Percentiles rank a stretch among this genome's conserved stretches.
phyloP scores from a whole-genome alignment of 192 early-diverging fungal species.

The Coemansia nantahalensis region DNA sequence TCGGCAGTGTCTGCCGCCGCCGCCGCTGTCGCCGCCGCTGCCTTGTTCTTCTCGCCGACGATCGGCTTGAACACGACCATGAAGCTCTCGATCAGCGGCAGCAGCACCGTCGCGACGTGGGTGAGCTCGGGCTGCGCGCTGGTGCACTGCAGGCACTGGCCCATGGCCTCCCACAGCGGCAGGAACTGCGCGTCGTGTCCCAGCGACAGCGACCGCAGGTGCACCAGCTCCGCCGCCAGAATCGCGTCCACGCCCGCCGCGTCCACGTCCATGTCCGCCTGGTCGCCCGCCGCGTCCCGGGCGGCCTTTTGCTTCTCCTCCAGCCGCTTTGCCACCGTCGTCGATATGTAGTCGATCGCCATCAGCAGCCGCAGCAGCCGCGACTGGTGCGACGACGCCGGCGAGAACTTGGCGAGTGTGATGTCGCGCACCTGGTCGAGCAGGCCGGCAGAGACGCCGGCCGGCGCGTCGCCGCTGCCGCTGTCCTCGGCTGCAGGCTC shows the following conservation, averaged over 20 bases:
- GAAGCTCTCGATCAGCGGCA: conserved; percentile 94
- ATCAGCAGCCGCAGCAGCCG: conserved; percentile 92
- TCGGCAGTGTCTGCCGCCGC: conserved; percentile 8
- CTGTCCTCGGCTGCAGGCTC: conserved; percentile 15
- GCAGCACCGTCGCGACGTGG: conserved; percentile 86
- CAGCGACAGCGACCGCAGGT: conserved; percentile 47
- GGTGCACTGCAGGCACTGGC: conserved; percentile 69
- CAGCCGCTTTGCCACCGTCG: conserved; percentile 39
- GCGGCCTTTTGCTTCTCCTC: conserved; percentile 36
- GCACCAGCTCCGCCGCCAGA: conserved; percentile 29
- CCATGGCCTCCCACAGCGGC: conserved; percentile 76
- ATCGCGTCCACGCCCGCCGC: conserved; percentile 8
- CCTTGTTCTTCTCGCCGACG: conserved; percentile 48
- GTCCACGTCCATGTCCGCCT: conserved; percentile 18
- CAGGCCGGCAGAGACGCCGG: conserved; percentile 15
- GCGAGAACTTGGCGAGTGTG: conserved; percentile 76
- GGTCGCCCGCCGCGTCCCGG: not conserved
- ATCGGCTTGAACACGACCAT: conserved; percentile 97
- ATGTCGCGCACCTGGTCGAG: conserved; percentile 70
- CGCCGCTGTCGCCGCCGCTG: conserved; percentile 6
- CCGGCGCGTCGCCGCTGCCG: conserved; percentile 37
- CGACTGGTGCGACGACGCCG: conserved; percentile 84
- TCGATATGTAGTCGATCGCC: conserved; percentile 79
- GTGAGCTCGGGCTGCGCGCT: conserved; percentile 76
- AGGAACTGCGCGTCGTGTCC: conserved; percentile 53